These are phyloP conservation scores for Coniochaeta prunicola DNA, from an alignment of 2,329 filamentous ascomycete species.

Conservation along the genomic window DNA sequence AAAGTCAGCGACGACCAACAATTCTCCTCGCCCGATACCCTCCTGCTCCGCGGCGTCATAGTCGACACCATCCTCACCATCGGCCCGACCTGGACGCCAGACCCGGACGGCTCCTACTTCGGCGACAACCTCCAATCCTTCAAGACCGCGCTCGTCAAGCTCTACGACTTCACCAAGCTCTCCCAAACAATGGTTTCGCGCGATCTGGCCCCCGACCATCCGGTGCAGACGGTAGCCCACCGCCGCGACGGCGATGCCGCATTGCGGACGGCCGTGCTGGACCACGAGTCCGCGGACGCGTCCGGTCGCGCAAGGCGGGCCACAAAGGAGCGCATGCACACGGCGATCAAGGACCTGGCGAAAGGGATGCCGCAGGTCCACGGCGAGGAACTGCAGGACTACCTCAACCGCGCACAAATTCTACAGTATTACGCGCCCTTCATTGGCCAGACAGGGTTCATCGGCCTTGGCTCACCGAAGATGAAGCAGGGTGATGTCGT, in stretches of 20 bases:
- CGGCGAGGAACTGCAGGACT: not conserved
- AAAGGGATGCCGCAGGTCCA: not conserved
- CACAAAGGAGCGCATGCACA: not conserved
- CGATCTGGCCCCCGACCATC: not conserved
- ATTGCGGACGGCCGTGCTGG: not conserved
- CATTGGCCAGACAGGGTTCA: conserved; percentile 5
- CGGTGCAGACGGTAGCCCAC: not conserved
- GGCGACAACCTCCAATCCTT: not conserved
- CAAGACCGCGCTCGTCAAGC: not conserved
- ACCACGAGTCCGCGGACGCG: not conserved
- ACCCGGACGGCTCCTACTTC: not conserved
- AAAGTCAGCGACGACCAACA: not conserved
- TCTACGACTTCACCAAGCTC: not conserved
- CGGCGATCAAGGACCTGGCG: not conserved
- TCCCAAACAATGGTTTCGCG: not conserved
- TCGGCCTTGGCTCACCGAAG: conserved; percentile 5
- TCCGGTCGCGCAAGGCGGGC: not conserved
- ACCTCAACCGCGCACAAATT: not conserved
- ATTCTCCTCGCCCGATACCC: not conserved
- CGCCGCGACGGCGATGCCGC: not conserved
- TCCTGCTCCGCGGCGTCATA: not conserved
- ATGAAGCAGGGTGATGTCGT: conserved; percentile 7
- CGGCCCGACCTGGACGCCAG: not conserved
- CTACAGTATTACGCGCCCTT: conserved; percentile 7
- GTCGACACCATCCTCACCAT: not conserved